phyloP scores from a whole-genome alignment of 176 grass and related monocot genomes.

The Bromus sterilis region DNA sequence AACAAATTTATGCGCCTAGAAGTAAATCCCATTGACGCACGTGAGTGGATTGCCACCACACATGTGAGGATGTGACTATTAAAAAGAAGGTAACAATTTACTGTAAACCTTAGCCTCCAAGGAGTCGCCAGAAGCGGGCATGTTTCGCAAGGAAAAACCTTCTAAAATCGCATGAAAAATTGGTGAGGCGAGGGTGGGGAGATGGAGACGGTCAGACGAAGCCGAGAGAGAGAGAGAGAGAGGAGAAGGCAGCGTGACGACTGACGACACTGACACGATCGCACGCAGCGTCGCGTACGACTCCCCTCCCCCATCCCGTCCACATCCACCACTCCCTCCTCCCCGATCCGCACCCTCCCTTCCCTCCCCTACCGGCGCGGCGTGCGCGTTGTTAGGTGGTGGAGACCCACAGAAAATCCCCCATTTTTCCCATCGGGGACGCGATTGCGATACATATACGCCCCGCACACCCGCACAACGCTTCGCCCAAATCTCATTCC shows the following conservation, averaged over 20 bases:
- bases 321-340: neutral
- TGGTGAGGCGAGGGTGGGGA: neutral
- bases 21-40: neutral
- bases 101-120: neutral
- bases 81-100: no score
- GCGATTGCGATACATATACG: neutral
- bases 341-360: neutral
- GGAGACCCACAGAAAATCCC: neutral
- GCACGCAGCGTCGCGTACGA: neutral
- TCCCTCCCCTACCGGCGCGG: no score
- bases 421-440: neutral
- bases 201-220: neutral
- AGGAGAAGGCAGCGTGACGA: neutral
- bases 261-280: neutral
- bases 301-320: neutral
- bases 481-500: conserved; percentile 24
- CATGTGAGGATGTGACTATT: neutral
- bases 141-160: neutral
- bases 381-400: neutral
- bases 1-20: neutral
- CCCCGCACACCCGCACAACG: neutral
- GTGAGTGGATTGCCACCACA: neutral
- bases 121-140: neutral
- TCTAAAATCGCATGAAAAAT: neutral
- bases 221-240: neutral